These are phyloP conservation scores for Trichophyton mentagrophytes DNA, from an alignment of 2,329 filamentous ascomycete species.

Conservation along the genomic window DNA sequence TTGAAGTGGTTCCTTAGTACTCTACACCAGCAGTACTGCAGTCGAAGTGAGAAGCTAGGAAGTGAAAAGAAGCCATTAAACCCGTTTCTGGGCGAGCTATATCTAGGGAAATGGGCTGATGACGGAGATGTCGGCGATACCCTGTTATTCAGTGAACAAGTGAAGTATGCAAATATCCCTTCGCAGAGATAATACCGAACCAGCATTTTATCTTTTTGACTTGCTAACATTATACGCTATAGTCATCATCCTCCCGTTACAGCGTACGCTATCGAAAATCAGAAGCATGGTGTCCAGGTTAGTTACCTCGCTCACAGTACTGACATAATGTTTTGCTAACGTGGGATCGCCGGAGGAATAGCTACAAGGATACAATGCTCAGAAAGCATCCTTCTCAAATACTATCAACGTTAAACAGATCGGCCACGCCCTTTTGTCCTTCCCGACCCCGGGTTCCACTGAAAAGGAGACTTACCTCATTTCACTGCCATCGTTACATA, in stretches of 20 bases:
- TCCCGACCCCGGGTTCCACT: slow-evolving; percentile 44
- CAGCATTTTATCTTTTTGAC: background rate
- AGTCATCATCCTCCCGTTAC: slow-evolving; percentile 88
- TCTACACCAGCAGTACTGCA: slow-evolving; percentile 71
- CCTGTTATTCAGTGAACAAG: slow-evolving; percentile 82
- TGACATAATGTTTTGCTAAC: background rate
- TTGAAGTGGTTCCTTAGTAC: slow-evolving; percentile 93
- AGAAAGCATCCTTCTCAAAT: slow-evolving; percentile 86
- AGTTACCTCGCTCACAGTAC: slow-evolving; percentile 13
- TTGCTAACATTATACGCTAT: slow-evolving; percentile 9
- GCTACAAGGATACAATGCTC: slow-evolving; percentile 77
- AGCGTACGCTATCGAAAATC: slow-evolving; percentile 83
- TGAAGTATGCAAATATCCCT: slow-evolving; percentile 41
- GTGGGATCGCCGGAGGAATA: slow-evolving; percentile 13
- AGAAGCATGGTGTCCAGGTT: slow-evolving; percentile 59
- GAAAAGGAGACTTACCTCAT: slow-evolving; percentile 66
- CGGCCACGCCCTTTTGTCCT: slow-evolving; percentile 70
- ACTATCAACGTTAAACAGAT: slow-evolving; percentile 94
- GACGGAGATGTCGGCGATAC: slow-evolving; percentile 57
- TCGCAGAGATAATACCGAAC: background rate
- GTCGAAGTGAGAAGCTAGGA: slow-evolving; percentile 63
- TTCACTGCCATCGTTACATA: slow-evolving; percentile 79
- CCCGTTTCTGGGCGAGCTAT: slow-evolving; percentile 89
- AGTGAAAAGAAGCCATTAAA: slow-evolving; percentile 98
- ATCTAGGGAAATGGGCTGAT: slow-evolving; percentile 82